These are phyloP conservation scores for Suillus americanus DNA, from an alignment of 768 basidiomycete species.

Conservation along the genomic window DNA sequence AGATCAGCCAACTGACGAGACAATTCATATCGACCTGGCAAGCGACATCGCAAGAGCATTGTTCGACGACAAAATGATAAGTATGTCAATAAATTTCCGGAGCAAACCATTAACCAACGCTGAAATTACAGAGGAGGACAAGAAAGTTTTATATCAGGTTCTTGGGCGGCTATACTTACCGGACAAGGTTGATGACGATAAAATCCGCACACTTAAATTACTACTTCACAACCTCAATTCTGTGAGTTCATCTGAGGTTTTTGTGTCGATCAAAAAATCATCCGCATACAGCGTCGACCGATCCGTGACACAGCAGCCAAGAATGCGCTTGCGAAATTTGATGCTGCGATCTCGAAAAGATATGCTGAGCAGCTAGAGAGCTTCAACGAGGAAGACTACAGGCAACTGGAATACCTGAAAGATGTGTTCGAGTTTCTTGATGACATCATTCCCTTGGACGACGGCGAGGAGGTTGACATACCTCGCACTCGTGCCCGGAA, in stretches of 20 bases:
- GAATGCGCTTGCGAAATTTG: conserved; percentile 75
- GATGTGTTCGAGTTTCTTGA: conserved; percentile 72
- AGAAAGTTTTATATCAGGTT: conserved; percentile 63
- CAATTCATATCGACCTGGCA: conserved; percentile 57
- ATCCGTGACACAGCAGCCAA: conserved; percentile 56
- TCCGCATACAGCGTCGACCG: conserved; percentile 50
- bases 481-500: conserved; percentile 44
- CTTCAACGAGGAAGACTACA: conserved; percentile 71
- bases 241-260: conserved; percentile 36
- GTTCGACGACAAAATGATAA: conserved; percentile 49
- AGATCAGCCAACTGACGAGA: conserved; percentile 37
- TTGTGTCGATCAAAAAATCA: neutral
- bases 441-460: conserved; percentile 67
- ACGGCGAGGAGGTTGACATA: conserved; percentile 47
- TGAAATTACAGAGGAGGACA: conserved; percentile 48
- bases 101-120: neutral
- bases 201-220: conserved; percentile 60
- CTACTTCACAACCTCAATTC: conserved; percentile 57
- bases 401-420: conserved; percentile 60
- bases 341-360: conserved; percentile 62
- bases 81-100: conserved; percentile 38
- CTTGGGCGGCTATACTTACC: conserved; percentile 67
- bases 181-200: conserved; percentile 65
- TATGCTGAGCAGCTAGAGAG: conserved; percentile 69
- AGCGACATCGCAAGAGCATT: conserved; percentile 47